Evolutionary conservation across 1,139 yeast genomes (phyloP).

Genomic region (Suhomyces coccinellae): DNA sequence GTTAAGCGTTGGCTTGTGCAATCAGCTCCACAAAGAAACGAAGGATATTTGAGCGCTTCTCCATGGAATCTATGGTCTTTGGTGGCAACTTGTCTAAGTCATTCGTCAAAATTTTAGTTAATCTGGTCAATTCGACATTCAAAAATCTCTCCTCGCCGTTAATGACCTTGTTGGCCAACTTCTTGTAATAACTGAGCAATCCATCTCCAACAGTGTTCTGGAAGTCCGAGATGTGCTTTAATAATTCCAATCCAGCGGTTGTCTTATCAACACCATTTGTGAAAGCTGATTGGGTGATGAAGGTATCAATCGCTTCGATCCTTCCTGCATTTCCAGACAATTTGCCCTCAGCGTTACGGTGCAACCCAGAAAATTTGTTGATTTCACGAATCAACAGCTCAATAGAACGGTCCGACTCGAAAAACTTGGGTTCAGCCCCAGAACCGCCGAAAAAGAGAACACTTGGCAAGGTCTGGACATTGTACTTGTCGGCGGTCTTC

Average conservation of each 20-base stretch:
- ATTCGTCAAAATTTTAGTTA: slow-evolving; percentile 45
- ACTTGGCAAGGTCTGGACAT: slow-evolving; percentile 53
- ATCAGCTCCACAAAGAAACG: slow-evolving; percentile 25
- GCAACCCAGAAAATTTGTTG: slow-evolving; percentile 52
- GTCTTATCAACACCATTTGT: slow-evolving; percentile 11
- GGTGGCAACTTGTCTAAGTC: slow-evolving; percentile 34
- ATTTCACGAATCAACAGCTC: slow-evolving; percentile 49
- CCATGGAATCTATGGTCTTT: slow-evolving; percentile 44
- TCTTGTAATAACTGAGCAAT: slow-evolving; percentile 43
- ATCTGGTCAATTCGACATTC: slow-evolving; percentile 51
- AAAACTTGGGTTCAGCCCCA: slow-evolving; percentile 39
- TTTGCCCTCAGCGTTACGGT: slow-evolving; percentile 52
- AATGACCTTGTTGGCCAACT: slow-evolving; percentile 49
- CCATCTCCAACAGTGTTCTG: slow-evolving; percentile 16
- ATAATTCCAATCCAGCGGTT: slow-evolving; percentile 13
- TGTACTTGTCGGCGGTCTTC: slow-evolving; percentile 43
- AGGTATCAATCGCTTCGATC: slow-evolving; percentile 40
- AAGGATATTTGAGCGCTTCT: slow-evolving; percentile 51
- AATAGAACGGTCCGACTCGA: slow-evolving; percentile 44
- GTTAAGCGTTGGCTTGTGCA: neutral
- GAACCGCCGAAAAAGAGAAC: slow-evolving; percentile 44
- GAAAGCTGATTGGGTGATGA: slow-evolving; percentile 27
- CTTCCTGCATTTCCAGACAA: slow-evolving; percentile 58
- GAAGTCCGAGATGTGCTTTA: slow-evolving; percentile 13
- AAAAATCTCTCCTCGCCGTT: slow-evolving; percentile 51